Conservation (phyloP, 2,329 filamentous ascomycete genomes). For the Bimuria novae-zelandiae region DNA sequence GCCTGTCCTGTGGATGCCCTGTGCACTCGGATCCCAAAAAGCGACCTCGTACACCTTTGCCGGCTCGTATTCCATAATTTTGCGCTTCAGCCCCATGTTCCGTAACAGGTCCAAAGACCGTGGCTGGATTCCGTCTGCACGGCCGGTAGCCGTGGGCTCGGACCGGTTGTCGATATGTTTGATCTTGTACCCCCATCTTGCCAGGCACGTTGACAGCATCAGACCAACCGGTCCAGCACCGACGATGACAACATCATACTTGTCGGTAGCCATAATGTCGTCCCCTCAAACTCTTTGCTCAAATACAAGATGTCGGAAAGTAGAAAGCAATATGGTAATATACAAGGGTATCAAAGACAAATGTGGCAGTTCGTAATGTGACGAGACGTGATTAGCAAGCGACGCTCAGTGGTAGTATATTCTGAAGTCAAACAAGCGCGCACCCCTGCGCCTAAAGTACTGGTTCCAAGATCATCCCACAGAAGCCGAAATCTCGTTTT, state of each 20-base stretch:
- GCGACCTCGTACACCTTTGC: slow-evolving; percentile 79
- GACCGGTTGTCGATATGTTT: slow-evolving; percentile 92
- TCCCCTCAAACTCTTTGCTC: slow-evolving; percentile 18
- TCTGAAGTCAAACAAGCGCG: neutral
- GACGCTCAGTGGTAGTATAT: neutral
- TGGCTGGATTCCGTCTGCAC: slow-evolving; percentile 90
- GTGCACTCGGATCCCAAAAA: slow-evolving; percentile 64
- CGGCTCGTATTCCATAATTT: slow-evolving; percentile 84
- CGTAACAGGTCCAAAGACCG: slow-evolving; percentile 83
- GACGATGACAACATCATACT: slow-evolving; percentile 76
- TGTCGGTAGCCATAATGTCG: slow-evolving; percentile 41
- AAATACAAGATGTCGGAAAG: neutral
- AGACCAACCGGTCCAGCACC: slow-evolving; percentile 89
- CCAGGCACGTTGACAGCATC: slow-evolving; percentile 83
- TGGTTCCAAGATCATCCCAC: neutral
- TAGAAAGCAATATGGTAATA: neutral
- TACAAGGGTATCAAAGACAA: neutral
- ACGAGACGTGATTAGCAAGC: neutral
- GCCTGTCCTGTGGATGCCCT: slow-evolving; percentile 63
- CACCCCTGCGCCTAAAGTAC: slow-evolving; percentile 14
- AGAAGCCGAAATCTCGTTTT: slow-evolving; percentile 20
- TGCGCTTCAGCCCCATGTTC: slow-evolving; percentile 87
- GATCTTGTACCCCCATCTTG: slow-evolving; percentile 91
- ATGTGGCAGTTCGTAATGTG: neutral
- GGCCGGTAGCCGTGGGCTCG: slow-evolving; percentile 82